phyloP scores from a whole-genome alignment of 192 early-diverging fungal genomes.

The Phycomyces nitens region DNA sequence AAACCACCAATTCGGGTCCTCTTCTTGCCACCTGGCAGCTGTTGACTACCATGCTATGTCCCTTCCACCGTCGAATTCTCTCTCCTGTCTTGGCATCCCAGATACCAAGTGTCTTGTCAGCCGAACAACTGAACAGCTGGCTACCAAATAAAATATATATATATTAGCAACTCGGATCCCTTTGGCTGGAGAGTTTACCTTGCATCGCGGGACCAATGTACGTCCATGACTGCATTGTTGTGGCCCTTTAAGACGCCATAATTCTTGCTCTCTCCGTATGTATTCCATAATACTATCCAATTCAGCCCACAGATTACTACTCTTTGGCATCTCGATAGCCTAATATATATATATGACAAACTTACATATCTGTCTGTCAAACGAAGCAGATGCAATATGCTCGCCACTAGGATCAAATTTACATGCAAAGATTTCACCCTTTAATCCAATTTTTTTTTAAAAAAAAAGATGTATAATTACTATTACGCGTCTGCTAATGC shows the following conservation, averaged over 20 bases:
- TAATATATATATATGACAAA: constrained; percentile 2
- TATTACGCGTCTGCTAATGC: background rate
- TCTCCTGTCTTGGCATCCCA: constrained; percentile 87
- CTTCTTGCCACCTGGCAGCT: constrained; percentile 64
- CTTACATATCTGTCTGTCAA: constrained; percentile 81
- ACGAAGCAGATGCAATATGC: constrained; percentile 76
- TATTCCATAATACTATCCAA: constrained; percentile 82
- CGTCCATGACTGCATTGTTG: constrained; percentile 76
- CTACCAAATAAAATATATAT: constrained; percentile 36
- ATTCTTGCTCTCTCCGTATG: constrained; percentile 87
- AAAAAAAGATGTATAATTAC: constrained; percentile 16
- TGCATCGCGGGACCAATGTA: constrained; percentile 87
- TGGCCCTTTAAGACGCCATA: constrained; percentile 88
- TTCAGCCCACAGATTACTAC: background rate
- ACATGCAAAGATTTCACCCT: constrained; percentile 78
- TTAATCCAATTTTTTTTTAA: too few relatives aligned
- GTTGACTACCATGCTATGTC: constrained; percentile 83
- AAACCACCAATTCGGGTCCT: constrained; percentile 76
- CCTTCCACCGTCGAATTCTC: constrained; percentile 73
- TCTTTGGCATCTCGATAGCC: background rate
- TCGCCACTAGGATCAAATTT: constrained; percentile 85
- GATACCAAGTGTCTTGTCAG: constrained; percentile 74
- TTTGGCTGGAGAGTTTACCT: constrained; percentile 49
- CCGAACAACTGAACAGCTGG: constrained; percentile 76
- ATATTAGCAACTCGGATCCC: background rate